Base-by-base conservation (phyloP, 345 rosid genomes). In the Kandelia obovata region DNA sequence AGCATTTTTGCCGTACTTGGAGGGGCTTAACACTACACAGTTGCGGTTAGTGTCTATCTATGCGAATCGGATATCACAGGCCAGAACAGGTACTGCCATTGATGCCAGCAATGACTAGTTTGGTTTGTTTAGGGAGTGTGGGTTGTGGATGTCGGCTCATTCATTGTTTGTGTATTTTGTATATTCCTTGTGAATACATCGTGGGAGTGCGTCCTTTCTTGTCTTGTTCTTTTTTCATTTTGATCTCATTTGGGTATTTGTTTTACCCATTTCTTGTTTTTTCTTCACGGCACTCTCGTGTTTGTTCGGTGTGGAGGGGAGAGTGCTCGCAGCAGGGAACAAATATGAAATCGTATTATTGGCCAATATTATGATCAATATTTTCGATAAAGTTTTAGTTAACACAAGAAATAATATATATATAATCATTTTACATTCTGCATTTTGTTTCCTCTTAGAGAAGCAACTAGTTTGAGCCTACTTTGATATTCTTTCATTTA, bases 51-150 rank as follows among this genome's bases (percentile, higher is more conserved):
- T 96, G 56, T 92, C 98, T 8, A 89, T 96, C 66, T 96, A 96
- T 64, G 99, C 99, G 1, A 92, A 90, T 80, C 86, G 99, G 71
- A 95, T 95, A 74, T 95, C 99, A 2, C 97, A 95, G 82, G 99
- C 99, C 47, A 78, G 99, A 84, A 89, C 90, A 28, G 96, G 96
- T 65, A 74, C 87, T 0, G 71, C 94, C 20, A 83, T 89, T 51
- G 93, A 88, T 51, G 77, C 81, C 59, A 71, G 66, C 75, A 85
- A 73, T 77, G 82, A 74, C 59, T 76, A 72, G 67, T 25, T 30
- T 53, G 66, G 69, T 72, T 60, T 32, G 56, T 67, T 59, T 21
- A 11, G 67, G 56, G 56, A 60, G 66, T 64, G 53, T 23, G 80
- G 73, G 75, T 60, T 70, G 62, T 53, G 69, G 71, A 17, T 53